A percentile compares a stretch with the other conserved stretches of the same genome.
Conservation (phyloP, 2,329 filamentous ascomycete species). For the Harringtonia aguacate region DNA sequence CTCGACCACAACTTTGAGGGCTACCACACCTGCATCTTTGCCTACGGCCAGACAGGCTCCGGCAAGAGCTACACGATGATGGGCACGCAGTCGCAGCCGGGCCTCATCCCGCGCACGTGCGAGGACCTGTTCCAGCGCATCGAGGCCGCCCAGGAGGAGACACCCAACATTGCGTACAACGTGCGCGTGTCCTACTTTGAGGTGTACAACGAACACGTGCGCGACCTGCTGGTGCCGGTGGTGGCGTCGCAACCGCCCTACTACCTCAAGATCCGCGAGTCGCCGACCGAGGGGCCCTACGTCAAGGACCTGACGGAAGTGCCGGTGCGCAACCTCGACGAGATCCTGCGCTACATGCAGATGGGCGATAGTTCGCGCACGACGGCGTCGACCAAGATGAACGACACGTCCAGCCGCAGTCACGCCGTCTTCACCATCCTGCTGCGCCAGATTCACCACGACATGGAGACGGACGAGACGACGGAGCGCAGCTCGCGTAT, state of each 20-base stretch:
- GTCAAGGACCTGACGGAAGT: constrained; percentile 96
- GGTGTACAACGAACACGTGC: constrained; percentile 97
- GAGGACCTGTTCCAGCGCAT: constrained; percentile 96
- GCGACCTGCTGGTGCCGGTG: constrained; percentile 58
- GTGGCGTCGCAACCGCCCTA: constrained; percentile 59
- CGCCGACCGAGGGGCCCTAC: constrained; percentile 94
- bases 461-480: constrained; percentile 93
- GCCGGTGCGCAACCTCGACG: constrained; percentile 65
- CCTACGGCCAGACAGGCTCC: constrained; percentile 95
- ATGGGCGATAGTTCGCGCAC: constrained; percentile 81
- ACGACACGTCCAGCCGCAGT: constrained; percentile 92
- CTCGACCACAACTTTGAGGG: constrained; percentile 97
- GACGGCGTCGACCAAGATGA: constrained; percentile 95
- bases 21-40: constrained; percentile 99
- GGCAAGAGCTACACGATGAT: constrained; percentile 99
- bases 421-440: constrained; percentile 98
- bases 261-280: constrained; percentile 92
- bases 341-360: constrained; percentile 86
- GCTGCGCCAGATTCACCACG: constrained; percentile 95
- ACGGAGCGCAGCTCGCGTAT: constrained; percentile 92
- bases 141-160: constrained; percentile 53
- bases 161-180: constrained; percentile 62
- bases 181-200: constrained; percentile 98
- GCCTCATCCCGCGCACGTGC: constrained; percentile 94
- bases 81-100: constrained; percentile 92